Percentiles rank a stretch among this genome's conserved stretches.
These are phyloP conservation scores for Mucor piriformis DNA, from an alignment of 371 early-diverging fungal genomes.

Conservation along the genomic window DNA sequence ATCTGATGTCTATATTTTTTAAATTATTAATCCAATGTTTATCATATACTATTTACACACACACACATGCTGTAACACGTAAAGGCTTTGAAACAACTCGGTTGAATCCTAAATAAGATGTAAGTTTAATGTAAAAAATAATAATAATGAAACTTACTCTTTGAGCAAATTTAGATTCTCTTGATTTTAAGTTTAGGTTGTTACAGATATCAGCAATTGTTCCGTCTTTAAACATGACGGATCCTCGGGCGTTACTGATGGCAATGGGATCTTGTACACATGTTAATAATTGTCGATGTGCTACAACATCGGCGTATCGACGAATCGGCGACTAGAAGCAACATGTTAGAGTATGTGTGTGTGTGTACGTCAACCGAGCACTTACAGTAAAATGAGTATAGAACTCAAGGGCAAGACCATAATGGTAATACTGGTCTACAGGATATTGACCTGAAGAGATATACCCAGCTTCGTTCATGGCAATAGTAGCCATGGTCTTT, in stretches of 20 bases:
- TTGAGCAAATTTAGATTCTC: conserved; percentile 77
- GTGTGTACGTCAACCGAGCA: no score
- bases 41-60: neutral
- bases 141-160: conserved; percentile 34
- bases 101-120: conserved; percentile 64
- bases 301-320: conserved; percentile 97
- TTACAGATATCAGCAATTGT: conserved; percentile 57
- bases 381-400: conserved; percentile 94
- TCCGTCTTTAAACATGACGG: conserved; percentile 44
- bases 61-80: conserved; percentile 62
- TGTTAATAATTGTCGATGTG: conserved; percentile 82
- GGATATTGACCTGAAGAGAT: conserved; percentile 59
- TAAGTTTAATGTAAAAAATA: neutral
- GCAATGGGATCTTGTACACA: conserved; percentile 42
- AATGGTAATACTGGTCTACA: conserved; percentile 69
- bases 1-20: conserved; percentile 21
- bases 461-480: conserved; percentile 78
- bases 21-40: neutral
- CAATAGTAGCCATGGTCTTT: conserved; percentile 78
- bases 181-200: conserved; percentile 69
- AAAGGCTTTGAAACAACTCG: conserved; percentile 76
- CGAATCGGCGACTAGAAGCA: conserved; percentile 99
- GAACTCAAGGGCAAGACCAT: conserved; percentile 83
- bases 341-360: no score
- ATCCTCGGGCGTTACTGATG: conserved; percentile 12